Conservation (phyloP, 2,329 filamentous ascomycete species). For the Fusarium nygamai region DNA sequence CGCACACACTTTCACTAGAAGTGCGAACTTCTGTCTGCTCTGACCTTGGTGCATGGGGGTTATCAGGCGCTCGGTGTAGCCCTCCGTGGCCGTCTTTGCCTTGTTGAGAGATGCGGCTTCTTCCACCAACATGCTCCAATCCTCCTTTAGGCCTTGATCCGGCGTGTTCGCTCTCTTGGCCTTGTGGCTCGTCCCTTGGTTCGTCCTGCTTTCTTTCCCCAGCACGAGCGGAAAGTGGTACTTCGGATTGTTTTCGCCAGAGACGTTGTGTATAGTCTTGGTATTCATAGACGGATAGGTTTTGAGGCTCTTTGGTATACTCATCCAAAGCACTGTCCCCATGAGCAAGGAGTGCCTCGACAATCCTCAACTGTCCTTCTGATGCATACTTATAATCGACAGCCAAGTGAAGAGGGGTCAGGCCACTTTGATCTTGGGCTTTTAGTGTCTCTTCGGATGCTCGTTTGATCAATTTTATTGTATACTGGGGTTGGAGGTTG, state of each 20-base stretch:
- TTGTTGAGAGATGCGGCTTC: not conserved
- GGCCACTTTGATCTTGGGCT: not conserved
- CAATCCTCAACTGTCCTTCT: not conserved
- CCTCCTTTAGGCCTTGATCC: not conserved
- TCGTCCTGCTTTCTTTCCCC: not conserved
- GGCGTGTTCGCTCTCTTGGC: not conserved
- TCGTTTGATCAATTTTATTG: not conserved
- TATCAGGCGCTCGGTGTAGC: not conserved
- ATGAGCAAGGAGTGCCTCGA: not conserved
- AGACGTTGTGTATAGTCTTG: not conserved
- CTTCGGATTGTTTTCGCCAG: not conserved
- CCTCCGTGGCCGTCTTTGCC: not conserved
- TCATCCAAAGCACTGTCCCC: not conserved
- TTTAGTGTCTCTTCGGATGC: not conserved
- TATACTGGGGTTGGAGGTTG: not conserved
- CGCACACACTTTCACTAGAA: too few relatives aligned
- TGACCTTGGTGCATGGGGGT: not conserved
- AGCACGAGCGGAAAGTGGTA: too few relatives aligned
- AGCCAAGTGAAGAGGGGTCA: not conserved
- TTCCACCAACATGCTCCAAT: not conserved
- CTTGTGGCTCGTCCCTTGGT: not conserved
- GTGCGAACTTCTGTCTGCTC: not conserved
- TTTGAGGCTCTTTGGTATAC: not conserved
- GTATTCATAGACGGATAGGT: not conserved
- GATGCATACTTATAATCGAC: not conserved